Evolutionary conservation across 2,329 filamentous ascomycete genomes (phyloP), one percentile per base, ranked within the genome.

Genomic region (Phialemonium atrogriseum): DNA sequence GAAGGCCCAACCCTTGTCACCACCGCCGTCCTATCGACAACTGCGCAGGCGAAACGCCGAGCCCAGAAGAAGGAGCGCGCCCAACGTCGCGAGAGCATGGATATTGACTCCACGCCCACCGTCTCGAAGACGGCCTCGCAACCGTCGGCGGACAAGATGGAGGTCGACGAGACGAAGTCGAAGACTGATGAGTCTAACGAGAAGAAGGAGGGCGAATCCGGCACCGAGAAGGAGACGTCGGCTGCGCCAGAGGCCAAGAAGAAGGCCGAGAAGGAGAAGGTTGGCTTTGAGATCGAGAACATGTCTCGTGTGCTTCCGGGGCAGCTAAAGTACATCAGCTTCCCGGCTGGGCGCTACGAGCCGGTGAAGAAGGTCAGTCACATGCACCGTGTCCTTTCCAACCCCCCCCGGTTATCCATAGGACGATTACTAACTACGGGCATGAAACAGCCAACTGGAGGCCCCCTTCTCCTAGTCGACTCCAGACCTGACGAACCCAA

Each of bases 271-370:
- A 93, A 91, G 66, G 91, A 98, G 65, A 96, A 94, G 73, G 74
- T 94, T 37, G 91, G 91, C 45, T 95, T 91, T 55, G 87, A 95
- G 42, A 73, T 98, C 40, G 84, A 91, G 53, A 98, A 98, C 67
- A 93, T 98, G 86, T 93, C 84, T 33, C 77, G 91, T 47, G 87
- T 98, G 21, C 74, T 98, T 28, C 91, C 88, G 1, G 76, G 77
- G 27, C 91, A 98, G 64, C 74, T 96, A 51, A 94, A 94, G 66
- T 95, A 89, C 58, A 85, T 98, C 51, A 94, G 78, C 58, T 94
- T 98, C 69, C 77, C 85, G 29, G 75, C 84, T 41, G 84, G 84
- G 27, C 80, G 93, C 46, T 98, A 95, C 61, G 85, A 84, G 68
- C 89, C 91, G 21, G 88, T 96, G 38, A 77, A 77, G 59, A 73